phyloP scores from a whole-genome alignment of 2,329 filamentous ascomycete species.

The Aspergillus tanneri region DNA sequence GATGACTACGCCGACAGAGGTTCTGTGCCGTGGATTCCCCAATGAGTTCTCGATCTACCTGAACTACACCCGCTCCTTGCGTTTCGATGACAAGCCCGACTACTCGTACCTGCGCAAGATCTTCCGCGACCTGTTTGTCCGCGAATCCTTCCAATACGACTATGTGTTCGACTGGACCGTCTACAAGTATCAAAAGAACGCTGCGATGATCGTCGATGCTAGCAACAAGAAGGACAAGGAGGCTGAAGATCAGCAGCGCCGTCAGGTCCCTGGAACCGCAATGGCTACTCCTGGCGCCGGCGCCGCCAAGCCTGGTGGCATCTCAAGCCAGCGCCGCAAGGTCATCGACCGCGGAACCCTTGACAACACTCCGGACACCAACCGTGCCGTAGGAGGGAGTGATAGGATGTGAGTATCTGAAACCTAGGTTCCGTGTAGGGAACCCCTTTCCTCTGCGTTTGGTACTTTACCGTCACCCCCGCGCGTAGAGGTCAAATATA shows the following conservation, averaged over 20 bases:
- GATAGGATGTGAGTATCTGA: slow-evolving; percentile 94
- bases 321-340: slow-evolving; percentile 77
- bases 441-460: slow-evolving; percentile 73
- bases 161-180: slow-evolving; percentile 99
- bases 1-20: slow-evolving; percentile 99
- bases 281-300: slow-evolving; percentile 56
- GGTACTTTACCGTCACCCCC: slow-evolving; percentile 69
- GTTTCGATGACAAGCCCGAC: slow-evolving; percentile 99
- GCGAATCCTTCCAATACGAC: slow-evolving; percentile 99
- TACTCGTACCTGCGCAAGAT: slow-evolving; percentile 99
- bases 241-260: slow-evolving; percentile 72
- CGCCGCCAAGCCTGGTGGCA: slow-evolving; percentile 69
- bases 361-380: slow-evolving; percentile 71
- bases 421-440: slow-evolving; percentile 79
- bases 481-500: slow-evolving; percentile 64
- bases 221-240: slow-evolving; percentile 69
- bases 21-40: slow-evolving; percentile 97
- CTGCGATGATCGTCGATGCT: slow-evolving; percentile 86
- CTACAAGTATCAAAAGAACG: slow-evolving; percentile 99
- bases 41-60: slow-evolving; percentile 99
- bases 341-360: slow-evolving; percentile 69
- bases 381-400: slow-evolving; percentile 74
- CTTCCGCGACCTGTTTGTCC: slow-evolving; percentile 98
- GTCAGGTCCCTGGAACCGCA: slow-evolving; percentile 62
- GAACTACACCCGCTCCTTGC: slow-evolving; percentile 97